Evolutionary conservation across 1,139 yeast genomes (phyloP).

Genomic region (Pichia sp.): DNA sequence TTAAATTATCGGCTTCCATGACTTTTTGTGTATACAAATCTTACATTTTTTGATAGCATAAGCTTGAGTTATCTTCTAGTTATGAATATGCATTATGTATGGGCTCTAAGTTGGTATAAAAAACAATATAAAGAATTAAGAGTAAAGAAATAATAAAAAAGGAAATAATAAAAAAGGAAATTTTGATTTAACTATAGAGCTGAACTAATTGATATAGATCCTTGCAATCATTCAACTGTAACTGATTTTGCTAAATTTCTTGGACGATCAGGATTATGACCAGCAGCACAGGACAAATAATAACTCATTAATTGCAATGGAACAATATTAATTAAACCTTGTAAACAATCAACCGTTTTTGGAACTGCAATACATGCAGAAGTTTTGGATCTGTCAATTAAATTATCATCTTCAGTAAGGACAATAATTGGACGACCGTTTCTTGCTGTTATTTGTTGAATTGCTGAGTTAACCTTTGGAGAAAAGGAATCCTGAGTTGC

Average conservation of each 20-base stretch:
- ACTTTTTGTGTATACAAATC: not conserved
- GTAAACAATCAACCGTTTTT: slow-evolving; percentile 92
- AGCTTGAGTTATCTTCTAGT: not conserved
- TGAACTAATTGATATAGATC: not conserved
- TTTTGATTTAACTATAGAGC: not conserved
- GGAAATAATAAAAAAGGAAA: not conserved
- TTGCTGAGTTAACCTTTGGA: slow-evolving; percentile 94
- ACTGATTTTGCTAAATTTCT: slow-evolving; percentile 98
- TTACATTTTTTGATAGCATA: not conserved
- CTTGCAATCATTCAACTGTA: slow-evolving; percentile 65
- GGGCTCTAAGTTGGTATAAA: not conserved
- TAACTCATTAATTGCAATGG: slow-evolving; percentile 96
- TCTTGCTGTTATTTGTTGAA: slow-evolving; percentile 95
- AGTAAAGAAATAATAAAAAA: not conserved
- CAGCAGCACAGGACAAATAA: slow-evolving; percentile 94
- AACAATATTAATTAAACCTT: slow-evolving; percentile 89
- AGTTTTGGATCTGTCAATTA: slow-evolving; percentile 48
- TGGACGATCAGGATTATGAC: slow-evolving; percentile 97
- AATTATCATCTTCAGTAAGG: slow-evolving; percentile 80
- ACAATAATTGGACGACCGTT: slow-evolving; percentile 94
- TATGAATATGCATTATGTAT: not conserved
- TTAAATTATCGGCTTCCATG: not conserved
- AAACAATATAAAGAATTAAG: not conserved
- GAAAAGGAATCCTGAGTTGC: slow-evolving; percentile 97
- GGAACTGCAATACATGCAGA: slow-evolving; percentile 83